These are phyloP conservation scores for Pseudocercospora musae DNA, from an alignment of 2,329 filamentous ascomycete species.

Conservation along the genomic window DNA sequence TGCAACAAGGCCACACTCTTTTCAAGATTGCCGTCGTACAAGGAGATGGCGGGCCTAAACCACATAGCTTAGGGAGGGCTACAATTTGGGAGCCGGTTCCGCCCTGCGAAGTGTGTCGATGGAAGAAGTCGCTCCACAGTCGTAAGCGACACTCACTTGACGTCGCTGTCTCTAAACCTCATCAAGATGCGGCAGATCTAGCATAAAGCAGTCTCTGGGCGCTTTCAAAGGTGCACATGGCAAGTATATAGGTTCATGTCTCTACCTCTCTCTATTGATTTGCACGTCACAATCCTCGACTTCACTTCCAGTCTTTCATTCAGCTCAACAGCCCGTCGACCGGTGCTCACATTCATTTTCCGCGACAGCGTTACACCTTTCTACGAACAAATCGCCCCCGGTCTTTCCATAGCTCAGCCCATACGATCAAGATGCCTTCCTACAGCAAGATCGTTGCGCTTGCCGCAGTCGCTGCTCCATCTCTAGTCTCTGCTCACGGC, in stretches of 20 bases:
- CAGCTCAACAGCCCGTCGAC: constrained; percentile 11
- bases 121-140: constrained; percentile 12
- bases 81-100: not conserved
- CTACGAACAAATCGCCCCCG: not conserved
- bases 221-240: not conserved
- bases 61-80: constrained; percentile 37
- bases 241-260: constrained; percentile 13
- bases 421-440: constrained; percentile 18
- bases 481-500: constrained; percentile 45
- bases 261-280: not conserved
- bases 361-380: constrained; percentile 13
- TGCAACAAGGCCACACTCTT: not conserved
- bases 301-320: constrained; percentile 17
- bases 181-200: constrained; percentile 16
- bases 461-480: constrained; percentile 20
- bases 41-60: constrained; percentile 24
- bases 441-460: constrained; percentile 14
- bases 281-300: constrained; percentile 3
- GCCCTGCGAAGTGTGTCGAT: constrained; percentile 7
- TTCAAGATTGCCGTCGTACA: not conserved
- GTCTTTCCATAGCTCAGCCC: not conserved
- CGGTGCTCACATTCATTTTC: constrained; percentile 16
- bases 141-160: constrained; percentile 12
- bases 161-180: constrained; percentile 14
- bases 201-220: constrained; percentile 1